phyloP scores from a whole-genome alignment of 306 rosid genomes.

The Cucumis sativus region DNA sequence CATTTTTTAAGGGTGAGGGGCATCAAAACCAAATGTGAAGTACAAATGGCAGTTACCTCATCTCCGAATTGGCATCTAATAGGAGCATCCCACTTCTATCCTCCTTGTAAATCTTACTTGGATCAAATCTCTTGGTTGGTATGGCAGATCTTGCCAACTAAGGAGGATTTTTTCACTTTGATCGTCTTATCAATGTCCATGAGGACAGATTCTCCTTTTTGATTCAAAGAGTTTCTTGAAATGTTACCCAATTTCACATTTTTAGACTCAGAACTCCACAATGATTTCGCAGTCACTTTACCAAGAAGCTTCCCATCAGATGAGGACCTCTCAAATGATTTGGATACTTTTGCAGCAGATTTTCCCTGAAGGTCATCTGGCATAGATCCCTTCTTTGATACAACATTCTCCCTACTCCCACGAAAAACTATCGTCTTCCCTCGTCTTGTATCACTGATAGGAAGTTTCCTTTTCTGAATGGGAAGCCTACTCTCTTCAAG shows the following conservation, averaged over 20 bases:
- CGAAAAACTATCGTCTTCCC: conserved; percentile 10
- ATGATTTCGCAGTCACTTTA: conserved; percentile 18
- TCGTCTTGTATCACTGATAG: conserved; percentile 15
- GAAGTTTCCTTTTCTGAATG: conserved; percentile 15
- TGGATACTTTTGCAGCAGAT: conserved; percentile 17
- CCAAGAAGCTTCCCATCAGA: conserved; percentile 17
- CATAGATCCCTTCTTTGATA: conserved; percentile 18
- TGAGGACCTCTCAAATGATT: conserved; percentile 20
- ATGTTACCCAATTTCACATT: conserved; percentile 22
- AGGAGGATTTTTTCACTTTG: conserved; percentile 23
- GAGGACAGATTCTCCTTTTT: conserved; percentile 17
- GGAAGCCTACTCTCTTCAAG: conserved; percentile 18
- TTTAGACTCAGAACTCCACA: conserved; percentile 28
- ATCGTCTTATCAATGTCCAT: conserved; percentile 24
- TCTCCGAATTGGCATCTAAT: conserved; percentile 56
- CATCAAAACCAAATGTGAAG: background rate
- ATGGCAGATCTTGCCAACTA: conserved; percentile 24
- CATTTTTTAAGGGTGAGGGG: no score
- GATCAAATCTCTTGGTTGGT: conserved; percentile 20
- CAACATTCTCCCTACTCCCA: conserved; percentile 26
- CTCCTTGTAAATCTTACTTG: conserved; percentile 22
- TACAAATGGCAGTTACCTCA: conserved; percentile 36
- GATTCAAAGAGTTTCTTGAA: conserved; percentile 21
- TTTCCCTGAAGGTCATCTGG: conserved; percentile 19
- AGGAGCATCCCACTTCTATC: conserved; percentile 19